Evolutionary conservation across 208 protist genomes (phyloP).

Genomic region (Naegleria fowleri): DNA sequence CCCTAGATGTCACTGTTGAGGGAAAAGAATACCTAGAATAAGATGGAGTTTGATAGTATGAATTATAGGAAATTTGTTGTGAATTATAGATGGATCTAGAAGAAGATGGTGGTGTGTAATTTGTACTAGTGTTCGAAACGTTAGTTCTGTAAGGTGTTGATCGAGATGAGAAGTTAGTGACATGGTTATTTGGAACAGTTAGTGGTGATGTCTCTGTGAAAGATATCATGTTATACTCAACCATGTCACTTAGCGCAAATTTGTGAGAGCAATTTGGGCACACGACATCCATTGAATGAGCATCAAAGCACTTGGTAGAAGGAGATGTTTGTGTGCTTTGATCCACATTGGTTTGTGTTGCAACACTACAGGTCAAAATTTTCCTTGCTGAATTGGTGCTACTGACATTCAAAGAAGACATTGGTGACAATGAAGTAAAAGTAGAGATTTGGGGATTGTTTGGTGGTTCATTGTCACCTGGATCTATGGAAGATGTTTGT

Average conservation of each 20-base stretch:
- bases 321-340: background rate
- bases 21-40: background rate
- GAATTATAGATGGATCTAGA: background rate
- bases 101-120: background rate
- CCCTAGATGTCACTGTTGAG: background rate
- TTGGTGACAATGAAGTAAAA: background rate
- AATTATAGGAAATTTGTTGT: background rate
- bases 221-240: no score
- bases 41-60: background rate
- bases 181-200: background rate
- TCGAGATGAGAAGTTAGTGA: background rate
- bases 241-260: background rate
- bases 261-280: background rate
- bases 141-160: background rate
- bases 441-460: background rate
- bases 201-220: background rate
- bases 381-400: background rate
- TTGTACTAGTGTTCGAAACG: background rate
- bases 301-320: no score
- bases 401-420: background rate
- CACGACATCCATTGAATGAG: no score
- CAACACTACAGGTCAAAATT: background rate
- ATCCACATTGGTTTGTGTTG: background rate
- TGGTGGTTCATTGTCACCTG: background rate
- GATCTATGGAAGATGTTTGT: background rate